Base-by-base conservation (phyloP, 345 rosid species). In the Eucalyptus fibrosa region DNA sequence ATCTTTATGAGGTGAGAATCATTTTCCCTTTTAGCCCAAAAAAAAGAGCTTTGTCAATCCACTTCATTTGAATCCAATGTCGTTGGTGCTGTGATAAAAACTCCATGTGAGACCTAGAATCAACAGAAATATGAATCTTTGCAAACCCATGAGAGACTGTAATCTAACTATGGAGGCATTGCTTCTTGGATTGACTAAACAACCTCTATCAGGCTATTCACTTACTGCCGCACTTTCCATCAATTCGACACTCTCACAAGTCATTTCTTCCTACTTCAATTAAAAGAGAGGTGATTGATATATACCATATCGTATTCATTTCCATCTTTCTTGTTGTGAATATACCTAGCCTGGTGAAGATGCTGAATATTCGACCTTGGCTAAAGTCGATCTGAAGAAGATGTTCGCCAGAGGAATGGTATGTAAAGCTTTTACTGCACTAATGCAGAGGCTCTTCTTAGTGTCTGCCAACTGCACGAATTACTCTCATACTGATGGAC, bases 361-460 rank as follows among this genome's bases (percentile, higher is more conserved):
- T 90, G 77, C 90, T 2, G 90, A 87, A 16, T 91, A 92, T 93
- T 96, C 98, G 2, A 89, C 87, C 77, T 81, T 93, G 59, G 95
- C 96, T 87, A 93, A 92, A 92, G 97, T 96, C 89, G 96, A 97
- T 90, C 92, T 96, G 87, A 95, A 94, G 95, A 95, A 94, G 94
- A 87, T 96, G 95, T 96, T 96, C 4, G 24, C 87, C 0, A 91
- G 93, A 72, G 96, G 92, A 93, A 89, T 87, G 47, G 98, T 96
- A 93, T 30, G 90, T 37, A 69, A 37, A 77, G 47, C 47, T 40
- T 77, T 21, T 77, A 37, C 83, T 77, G 28, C 83, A 37, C 47
- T 37, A 77, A 77, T 40, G 40, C 42, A 7, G 42, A 40, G 42
- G 42, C 42, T 40, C 42, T 40, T 40, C 42, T 40, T 40, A 40